Base-by-base conservation (phyloP, 2,329 filamentous ascomycete species). In the Sphaerulina populicola region DNA sequence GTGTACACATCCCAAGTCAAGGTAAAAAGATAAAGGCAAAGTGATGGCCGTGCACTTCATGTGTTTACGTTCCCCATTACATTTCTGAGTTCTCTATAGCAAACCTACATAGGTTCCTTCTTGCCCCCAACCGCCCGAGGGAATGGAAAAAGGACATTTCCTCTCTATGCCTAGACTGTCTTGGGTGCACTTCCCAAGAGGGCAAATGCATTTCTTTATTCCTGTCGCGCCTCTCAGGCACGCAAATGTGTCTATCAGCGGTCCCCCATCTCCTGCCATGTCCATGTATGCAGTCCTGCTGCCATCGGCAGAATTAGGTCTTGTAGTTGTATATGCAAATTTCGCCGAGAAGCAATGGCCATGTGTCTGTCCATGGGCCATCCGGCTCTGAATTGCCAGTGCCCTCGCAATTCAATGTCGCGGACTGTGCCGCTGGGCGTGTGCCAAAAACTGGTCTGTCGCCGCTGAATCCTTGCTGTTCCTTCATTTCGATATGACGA, bases 401-500 rank as follows among this genome's bases (percentile, higher is more conserved):
- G 45, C 29, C n/a, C 27, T 37, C 9, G 29, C 46, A 38, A 35
- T 12, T 30, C 39, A 18, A 14, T 33, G n/a, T 35, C n/a, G 23
- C 23, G 12, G 45, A 40, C 21, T 37, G 15, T 38, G 23, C 21
- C 36, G 29, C 21, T 29, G 12, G 38, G 39, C 38, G 2, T 43
- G 41, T 35, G 39, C 46, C 39, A 36, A 43, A 43, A 37, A 6
- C 2, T 29, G 29, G 46, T 6, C 5, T 27, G 23, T 27, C 23
- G 23, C 37, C 45, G n/a, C 30, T 37, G 6, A 12, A 11, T 7
- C 18, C 18, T 18, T 18, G 9, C 14, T 21, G 31, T 23, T 23
- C 41, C 9, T 35, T 49, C 39, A 49, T 31, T 49, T 49, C 27
- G 46, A 49, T 21, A 89, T 86, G 62, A 97, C 82, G 51, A 95